Conservation (phyloP, 257 asterid genomes). For the Nicotiana benthamiana region DNA sequence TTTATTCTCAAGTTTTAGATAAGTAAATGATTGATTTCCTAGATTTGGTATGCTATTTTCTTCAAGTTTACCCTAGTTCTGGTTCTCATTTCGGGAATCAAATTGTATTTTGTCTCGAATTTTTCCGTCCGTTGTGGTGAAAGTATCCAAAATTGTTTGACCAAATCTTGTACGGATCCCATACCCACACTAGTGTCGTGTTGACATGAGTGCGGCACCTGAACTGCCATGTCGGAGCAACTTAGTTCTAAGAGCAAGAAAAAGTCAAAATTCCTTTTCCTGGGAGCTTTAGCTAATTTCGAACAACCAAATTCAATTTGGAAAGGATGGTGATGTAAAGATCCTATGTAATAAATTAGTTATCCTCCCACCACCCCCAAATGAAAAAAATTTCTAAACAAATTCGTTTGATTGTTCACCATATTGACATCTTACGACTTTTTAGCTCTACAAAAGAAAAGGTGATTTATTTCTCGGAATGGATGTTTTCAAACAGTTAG, state of each 20-base stretch:
- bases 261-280: neutral
- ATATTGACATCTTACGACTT: neutral
- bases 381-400: neutral
- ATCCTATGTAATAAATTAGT: neutral
- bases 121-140: no score
- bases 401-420: neutral
- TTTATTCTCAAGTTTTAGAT: no score
- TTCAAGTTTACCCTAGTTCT: no score
- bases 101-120: no score
- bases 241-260: neutral
- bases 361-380: neutral
- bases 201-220: no score
- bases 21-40: no score
- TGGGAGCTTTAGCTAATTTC: neutral
- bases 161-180: no score
- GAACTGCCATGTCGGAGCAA: no score
- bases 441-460: neutral
- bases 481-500: neutral
- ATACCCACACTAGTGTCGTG: no score
- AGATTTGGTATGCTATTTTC: no score
- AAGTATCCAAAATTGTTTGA: no score
- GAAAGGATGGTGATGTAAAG: neutral
- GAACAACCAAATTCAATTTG: neutral
- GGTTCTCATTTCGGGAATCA: no score
- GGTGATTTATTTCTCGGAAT: neutral